Base-by-base conservation (phyloP, 2,329 filamentous ascomycete species). In the Aureobasidium subglaciale region DNA sequence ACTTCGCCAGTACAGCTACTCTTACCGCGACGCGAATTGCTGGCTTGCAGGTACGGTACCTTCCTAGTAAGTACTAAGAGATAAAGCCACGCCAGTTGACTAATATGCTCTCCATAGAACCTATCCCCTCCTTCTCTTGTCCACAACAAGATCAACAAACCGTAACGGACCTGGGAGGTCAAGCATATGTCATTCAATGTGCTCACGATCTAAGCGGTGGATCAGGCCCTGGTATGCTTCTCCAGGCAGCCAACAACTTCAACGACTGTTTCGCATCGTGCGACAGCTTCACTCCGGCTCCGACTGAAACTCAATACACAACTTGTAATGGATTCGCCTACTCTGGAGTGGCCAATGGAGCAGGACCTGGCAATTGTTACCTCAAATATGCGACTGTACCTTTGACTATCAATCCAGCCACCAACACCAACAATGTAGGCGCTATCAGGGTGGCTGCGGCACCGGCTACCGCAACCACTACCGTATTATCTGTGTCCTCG, bases 201-300 rank as follows among this genome's bases (percentile, higher is more conserved):
- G 52, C 56, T 7, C 37, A 50, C 16, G 46, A 58, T 25, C 52
- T 25, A 4, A 40, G 10, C 2, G 42, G 40, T 25, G 41, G 35
- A 15, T 38, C 15, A 10, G 11, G 9, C 4, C 7, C 2, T 4
- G 11, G 15, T 2, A 10, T 15, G 15, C 32, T 15, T 6, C 6
- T 35, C 10, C 27, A 30, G 22, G 45, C 46, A 3, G 3, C 43
- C 5, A 54, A 52, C 9, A 41, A 37, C n/a, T 49, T 52, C n/a
- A 54, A 57, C 22, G 55, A 58, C 16, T 60, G 59, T 16, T 57
- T 59, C 29, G 37, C 37, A 18, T 40, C 43, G 4, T 59, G 57
- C 29, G 49, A 57, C 25, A 41, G 25, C 22, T 40, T 18, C 8
- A n/a, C 25, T 8, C 20, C 41, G 6, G 3, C 40, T 27, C 3